Evolutionary conservation across 768 basidiomycete genomes (phyloP).

Genomic region (Boletus bicolor): DNA sequence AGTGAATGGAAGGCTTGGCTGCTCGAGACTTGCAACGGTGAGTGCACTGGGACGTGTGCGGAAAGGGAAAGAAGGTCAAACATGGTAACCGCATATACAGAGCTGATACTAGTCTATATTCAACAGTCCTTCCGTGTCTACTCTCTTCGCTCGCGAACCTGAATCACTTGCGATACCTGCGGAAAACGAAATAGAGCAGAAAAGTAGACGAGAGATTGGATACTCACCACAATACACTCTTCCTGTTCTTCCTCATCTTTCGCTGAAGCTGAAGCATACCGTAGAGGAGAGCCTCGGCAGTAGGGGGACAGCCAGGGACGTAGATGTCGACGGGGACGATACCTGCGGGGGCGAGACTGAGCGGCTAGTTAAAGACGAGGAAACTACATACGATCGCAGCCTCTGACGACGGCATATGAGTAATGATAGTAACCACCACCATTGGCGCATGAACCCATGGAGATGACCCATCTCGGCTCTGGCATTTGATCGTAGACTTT

Average conservation of each 20-base stretch:
- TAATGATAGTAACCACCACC: conserved; percentile 98
- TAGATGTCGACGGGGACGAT: conserved; percentile 99
- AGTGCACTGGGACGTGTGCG: conserved; percentile 2
- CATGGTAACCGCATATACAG: conserved; percentile 18
- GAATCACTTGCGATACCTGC: conserved; percentile 29
- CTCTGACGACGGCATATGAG: conserved; percentile 97
- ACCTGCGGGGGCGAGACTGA: conserved; percentile 41
- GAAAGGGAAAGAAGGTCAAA: conserved; percentile 3
- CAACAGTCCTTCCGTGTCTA: conserved; percentile 8
- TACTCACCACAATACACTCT: conserved; percentile 79
- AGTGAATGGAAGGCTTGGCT: background rate
- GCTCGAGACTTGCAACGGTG: background rate
- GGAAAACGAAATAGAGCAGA: background rate
- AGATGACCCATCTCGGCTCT: conserved; percentile 99
- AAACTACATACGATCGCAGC: conserved; percentile 80
- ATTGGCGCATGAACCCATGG: conserved; percentile 99
- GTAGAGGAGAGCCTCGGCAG: conserved; percentile 95
- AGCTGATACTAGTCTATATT: conserved; percentile 24
- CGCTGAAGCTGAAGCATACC: conserved; percentile 96
- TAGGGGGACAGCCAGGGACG: conserved; percentile 92
- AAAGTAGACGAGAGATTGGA: background rate
- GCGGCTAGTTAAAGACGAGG: conserved; percentile 2
- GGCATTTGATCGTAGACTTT: conserved; percentile 99
- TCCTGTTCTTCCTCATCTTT: conserved; percentile 89
- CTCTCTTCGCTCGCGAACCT: background rate